Conservation (phyloP, 805 yeast genomes). For the Lipomyces lipofer region DNA sequence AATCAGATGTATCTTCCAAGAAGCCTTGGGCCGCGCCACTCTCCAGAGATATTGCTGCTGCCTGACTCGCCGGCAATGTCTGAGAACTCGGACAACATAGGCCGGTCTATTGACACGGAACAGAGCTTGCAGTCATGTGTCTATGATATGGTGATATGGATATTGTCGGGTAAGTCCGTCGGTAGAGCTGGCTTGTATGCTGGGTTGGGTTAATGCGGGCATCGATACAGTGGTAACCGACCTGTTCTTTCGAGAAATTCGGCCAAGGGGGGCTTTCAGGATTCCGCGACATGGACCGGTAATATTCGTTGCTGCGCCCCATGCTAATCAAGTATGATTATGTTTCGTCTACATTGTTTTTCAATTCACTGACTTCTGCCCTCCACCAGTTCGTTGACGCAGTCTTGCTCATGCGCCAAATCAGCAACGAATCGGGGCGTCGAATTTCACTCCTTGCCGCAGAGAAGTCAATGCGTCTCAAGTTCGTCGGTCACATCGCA, state of each 20-base stretch:
- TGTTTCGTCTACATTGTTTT: too few species aligned
- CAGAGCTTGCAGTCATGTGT: background rate
- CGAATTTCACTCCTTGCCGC: slow-evolving; percentile 83
- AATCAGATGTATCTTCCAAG: too few species aligned
- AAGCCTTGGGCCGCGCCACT: background rate
- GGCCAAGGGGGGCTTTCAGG: slow-evolving; percentile 81
- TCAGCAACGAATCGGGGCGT: slow-evolving; percentile 63
- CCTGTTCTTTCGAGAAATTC: slow-evolving; percentile 83
- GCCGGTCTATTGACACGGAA: slow-evolving; percentile 9
- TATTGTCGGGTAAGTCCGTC: slow-evolving; percentile 7
- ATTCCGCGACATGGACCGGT: slow-evolving; percentile 75
- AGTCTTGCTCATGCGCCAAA: slow-evolving; percentile 79
- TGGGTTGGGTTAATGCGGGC: background rate
- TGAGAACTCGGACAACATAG: background rate
- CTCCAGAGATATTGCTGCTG: background rate
- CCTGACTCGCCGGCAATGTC: background rate
- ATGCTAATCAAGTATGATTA: slow-evolving; percentile 68
- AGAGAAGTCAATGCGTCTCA: slow-evolving; percentile 65
- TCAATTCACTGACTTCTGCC: too few species aligned
- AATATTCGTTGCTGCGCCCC: slow-evolving; percentile 94
- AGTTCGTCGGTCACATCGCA: slow-evolving; percentile 74
- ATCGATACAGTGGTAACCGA: slow-evolving; percentile 46
- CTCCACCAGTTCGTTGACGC: slow-evolving; percentile 79
- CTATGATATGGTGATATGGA: slow-evolving; percentile 8
- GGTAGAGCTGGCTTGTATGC: too few species aligned